A percentile compares a stretch with the other conserved stretches of the same genome.
Conservation (phyloP, 345 rosid genomes). For the Eutrema yunnanense region DNA sequence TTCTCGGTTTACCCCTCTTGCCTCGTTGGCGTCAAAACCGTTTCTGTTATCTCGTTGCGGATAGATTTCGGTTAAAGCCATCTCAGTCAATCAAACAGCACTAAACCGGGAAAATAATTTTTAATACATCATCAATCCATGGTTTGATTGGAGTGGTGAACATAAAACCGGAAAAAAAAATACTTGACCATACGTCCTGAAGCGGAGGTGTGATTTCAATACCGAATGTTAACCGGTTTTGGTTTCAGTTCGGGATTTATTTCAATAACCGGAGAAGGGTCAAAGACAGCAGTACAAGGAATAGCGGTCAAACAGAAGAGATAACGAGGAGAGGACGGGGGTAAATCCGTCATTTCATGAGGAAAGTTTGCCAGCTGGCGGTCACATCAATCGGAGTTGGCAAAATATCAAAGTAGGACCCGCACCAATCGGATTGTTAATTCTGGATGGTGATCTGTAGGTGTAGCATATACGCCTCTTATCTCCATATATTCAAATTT, state of each 20-base stretch:
- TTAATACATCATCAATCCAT: background rate
- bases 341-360: background rate
- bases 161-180: background rate
- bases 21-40: slow-evolving; percentile 27
- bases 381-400: slow-evolving; percentile 34
- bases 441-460: slow-evolving; percentile 29
- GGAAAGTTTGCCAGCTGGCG: slow-evolving; percentile 26
- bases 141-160: background rate
- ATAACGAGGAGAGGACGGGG: background rate
- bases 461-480: slow-evolving; percentile 29
- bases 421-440: slow-evolving; percentile 29
- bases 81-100: background rate
- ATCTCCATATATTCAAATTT: background rate
- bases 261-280: background rate
- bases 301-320: background rate
- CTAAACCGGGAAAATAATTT: background rate
- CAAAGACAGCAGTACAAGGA: background rate
- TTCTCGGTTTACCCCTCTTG: slow-evolving; percentile 24
- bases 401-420: slow-evolving; percentile 22
- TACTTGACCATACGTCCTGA: background rate
- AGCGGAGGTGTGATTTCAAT: background rate
- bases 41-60: slow-evolving; percentile 1
- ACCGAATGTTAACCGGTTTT: background rate
- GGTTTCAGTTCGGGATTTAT: background rate
- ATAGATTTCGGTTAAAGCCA: background rate